These are phyloP conservation scores for Cutaneotrichosporon mucoides DNA, from an alignment of 1,284 basidiomycete species.

Conservation along the genomic window DNA sequence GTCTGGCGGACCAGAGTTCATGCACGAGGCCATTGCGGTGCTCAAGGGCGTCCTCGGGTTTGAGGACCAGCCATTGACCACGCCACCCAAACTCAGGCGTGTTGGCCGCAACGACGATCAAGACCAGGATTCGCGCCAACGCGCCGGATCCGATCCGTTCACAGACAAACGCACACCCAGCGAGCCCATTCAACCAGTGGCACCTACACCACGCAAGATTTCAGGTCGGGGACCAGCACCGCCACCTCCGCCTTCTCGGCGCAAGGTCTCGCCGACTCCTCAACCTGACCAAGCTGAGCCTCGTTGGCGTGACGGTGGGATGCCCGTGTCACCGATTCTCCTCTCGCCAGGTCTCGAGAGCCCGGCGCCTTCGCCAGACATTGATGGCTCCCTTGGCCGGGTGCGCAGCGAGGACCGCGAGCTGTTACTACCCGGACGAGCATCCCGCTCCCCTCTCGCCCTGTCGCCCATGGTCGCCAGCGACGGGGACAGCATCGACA, in stretches of 20 bases:
- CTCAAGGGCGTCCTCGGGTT: conserved; percentile 46
- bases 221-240: conserved; percentile 30
- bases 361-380: background rate
- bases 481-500: conserved; percentile 3
- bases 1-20: conserved; percentile 45
- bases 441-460: background rate
- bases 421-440: background rate
- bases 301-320: background rate
- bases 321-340: background rate
- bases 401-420: background rate
- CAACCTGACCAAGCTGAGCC: background rate
- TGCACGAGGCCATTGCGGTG: conserved; percentile 41
- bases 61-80: conserved; percentile 35
- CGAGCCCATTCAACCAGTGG: background rate
- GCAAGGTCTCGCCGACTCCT: background rate
- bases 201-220: conserved; percentile 8
- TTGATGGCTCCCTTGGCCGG: background rate
- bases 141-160: conserved; percentile 37
- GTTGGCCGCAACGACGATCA: background rate
- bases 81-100: conserved; percentile 31
- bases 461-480: background rate
- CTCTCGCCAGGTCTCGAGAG: background rate
- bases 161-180: conserved; percentile 20
- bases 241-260: conserved; percentile 28
- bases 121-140: conserved; percentile 4